A percentile compares a stretch with the other conserved stretches of the same genome.
phyloP scores from a whole-genome alignment of 805 yeast species.

The Schizosaccharomyces cryophilus region DNA sequence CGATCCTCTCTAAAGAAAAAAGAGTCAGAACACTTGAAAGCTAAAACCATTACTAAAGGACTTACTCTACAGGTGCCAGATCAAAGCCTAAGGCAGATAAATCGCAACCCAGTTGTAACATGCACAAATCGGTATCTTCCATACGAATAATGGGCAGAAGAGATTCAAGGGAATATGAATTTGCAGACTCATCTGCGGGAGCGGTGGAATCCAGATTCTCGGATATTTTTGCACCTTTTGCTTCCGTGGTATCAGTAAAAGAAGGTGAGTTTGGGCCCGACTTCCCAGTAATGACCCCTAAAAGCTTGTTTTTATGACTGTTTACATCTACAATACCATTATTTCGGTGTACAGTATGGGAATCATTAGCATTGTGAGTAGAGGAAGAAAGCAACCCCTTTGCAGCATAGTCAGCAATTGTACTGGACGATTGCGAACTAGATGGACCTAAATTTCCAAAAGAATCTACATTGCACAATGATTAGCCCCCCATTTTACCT shows the following conservation, averaged over 20 bases:
- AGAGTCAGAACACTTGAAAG: neutral
- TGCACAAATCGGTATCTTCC: conserved; percentile 37
- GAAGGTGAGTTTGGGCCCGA: neutral
- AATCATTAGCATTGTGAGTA: no score
- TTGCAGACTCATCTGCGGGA: neutral
- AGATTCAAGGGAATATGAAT: conserved; percentile 38
- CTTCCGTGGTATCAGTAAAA: neutral
- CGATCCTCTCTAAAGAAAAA: neutral
- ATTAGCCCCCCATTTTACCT: no score
- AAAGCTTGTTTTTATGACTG: neutral
- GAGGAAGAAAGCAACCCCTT: no score
- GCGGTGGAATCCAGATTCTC: neutral
- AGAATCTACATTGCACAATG: no score
- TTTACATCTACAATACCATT: neutral
- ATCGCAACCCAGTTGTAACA: conserved; percentile 55
- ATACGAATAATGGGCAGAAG: conserved; percentile 32
- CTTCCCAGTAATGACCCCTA: neutral
- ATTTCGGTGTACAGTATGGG: neutral
- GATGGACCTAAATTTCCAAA: no score
- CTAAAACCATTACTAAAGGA: conserved; percentile 4
- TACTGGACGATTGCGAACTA: no score
- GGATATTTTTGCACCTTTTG: neutral
- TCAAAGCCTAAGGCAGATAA: conserved; percentile 42
- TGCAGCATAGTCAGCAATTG: no score
- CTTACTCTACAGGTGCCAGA: conserved; percentile 19